Evolutionary conservation across 371 early-diverging fungal species (phyloP), one percentile per base, ranked within the genome.

Genomic region (Mucor mucedo): DNA sequence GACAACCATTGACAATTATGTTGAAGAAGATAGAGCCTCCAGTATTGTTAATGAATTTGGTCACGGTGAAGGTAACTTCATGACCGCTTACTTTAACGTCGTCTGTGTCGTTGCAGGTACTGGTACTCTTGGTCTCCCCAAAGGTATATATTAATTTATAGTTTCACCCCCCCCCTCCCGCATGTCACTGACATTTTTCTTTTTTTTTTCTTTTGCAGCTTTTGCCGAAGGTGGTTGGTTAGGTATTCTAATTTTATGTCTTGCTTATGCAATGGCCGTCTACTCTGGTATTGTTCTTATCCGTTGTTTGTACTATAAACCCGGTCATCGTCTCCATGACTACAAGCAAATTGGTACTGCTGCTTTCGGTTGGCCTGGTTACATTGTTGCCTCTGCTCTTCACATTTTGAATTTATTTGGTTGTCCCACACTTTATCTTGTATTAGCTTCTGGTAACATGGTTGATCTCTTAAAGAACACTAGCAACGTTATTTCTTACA

Each of bases 91-190:
- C 55, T 79, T 86, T 30, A 89, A 87, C 66, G 68, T 89, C 10
- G 87, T 87, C 38, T 89, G 92, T 72, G 90, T 92, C 6, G 86
- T 91, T 27, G 91, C 92, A 6, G 94, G 94, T 53, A 89, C 91
- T 11, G 95, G 95, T 41, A 87, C 93, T n/a, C 78, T 94, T 14
- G 93, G 93, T 63, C 82, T 95, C 30, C 76, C 76, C 11, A 67
- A 92, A 4, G 90, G 85, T 47, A 49, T 6, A 35, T 6, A 35
- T 6, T 6, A 30, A 11, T 27, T 48, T 48, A 7, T 16, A 4
- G 5, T 48, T 27, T 16, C 4, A 11, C 8, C 8, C 27, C 4
- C n/a, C n/a, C n/a, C 5, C 14, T 21, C 21, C 21, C 21, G 21
- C n/a, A 14, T 47, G n/a, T 47, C 28, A 47, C 11, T 28, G 4